Percentiles rank a stretch among this genome's conserved stretches.
phyloP scores from a whole-genome alignment of 805 yeast genomes.

The Nakazawaea ishiwadae region DNA sequence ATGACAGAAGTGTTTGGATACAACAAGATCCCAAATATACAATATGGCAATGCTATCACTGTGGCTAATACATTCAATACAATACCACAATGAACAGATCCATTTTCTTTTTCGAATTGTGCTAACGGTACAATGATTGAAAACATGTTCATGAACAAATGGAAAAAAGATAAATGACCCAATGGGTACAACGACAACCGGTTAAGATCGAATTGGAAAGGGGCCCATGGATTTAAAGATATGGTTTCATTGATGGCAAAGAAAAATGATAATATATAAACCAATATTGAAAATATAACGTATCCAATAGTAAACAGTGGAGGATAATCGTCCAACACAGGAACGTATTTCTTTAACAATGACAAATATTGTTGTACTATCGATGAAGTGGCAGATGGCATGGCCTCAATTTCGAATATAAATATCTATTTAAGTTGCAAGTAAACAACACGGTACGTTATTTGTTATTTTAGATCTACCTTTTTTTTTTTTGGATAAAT shows the following conservation, averaged over 20 bases:
- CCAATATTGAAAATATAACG: conserved; percentile 43
- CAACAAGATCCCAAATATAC: conserved; percentile 43
- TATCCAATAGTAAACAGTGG: conserved; percentile 67
- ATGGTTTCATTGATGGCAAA: conserved; percentile 31
- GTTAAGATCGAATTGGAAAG: conserved; percentile 43
- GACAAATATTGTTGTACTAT: conserved; percentile 9
- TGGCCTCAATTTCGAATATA: too few species aligned
- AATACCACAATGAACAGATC: conserved; percentile 83
- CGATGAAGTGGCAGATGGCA: conserved; percentile 7
- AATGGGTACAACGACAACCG: conserved; percentile 68
- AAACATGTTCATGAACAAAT: conserved; percentile 54
- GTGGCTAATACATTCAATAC: conserved; percentile 71
- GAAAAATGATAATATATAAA: conserved; percentile 33
- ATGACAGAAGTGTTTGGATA: conserved; percentile 50
- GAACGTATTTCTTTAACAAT: conserved; percentile 7
- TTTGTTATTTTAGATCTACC: too few species aligned
- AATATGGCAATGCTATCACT: conserved; percentile 59
- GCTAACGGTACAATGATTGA: conserved; percentile 57
- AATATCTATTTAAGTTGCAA: too few species aligned
- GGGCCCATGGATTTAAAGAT: conserved; percentile 51
- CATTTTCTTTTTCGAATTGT: conserved; percentile 65
- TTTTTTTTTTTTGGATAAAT: too few species aligned
- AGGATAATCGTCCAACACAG: conserved; percentile 23
- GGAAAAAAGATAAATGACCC: conserved; percentile 58
- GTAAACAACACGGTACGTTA: too few species aligned